Evolutionary conservation across 257 asterid species (phyloP).

Genomic region (Knoxia roxburghii): DNA sequence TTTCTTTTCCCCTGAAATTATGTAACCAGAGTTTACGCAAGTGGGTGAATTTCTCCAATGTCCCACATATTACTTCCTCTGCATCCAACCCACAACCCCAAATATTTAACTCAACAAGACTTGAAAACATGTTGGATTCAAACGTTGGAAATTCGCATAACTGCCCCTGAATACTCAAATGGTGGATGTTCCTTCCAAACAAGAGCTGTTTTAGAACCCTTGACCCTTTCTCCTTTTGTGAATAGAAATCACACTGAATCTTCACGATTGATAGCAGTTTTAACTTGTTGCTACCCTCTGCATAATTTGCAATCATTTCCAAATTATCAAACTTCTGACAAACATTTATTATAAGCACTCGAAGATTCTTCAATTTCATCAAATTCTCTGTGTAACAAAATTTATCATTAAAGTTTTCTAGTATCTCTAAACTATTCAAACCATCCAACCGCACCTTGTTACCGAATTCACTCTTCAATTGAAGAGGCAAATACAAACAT

Average conservation of each 20-base stretch:
- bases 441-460: conserved; percentile 6
- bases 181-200: not conserved
- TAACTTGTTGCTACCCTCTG: not conserved
- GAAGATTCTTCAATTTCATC: conserved; percentile 14
- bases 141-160: not conserved
- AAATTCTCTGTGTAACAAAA: not conserved
- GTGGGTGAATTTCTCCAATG: conserved; percentile 18
- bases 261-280: too few relatives aligned
- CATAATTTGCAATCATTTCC: not conserved
- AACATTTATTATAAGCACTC: not conserved
- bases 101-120: not conserved
- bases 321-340: not conserved
- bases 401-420: not conserved
- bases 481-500: conserved; percentile 17
- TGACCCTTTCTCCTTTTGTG: not conserved
- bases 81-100: not conserved
- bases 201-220: not conserved
- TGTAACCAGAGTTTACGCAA: not conserved
- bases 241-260: too few relatives aligned
- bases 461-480: too few relatives aligned
- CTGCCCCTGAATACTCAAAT: too few relatives aligned
- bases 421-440: conserved; percentile 15
- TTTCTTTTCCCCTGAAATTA: not conserved
- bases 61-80: not conserved
- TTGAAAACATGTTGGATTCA: not conserved